phyloP scores from a whole-genome alignment of 257 asterid species.

The Rehmannia glutinosa region DNA sequence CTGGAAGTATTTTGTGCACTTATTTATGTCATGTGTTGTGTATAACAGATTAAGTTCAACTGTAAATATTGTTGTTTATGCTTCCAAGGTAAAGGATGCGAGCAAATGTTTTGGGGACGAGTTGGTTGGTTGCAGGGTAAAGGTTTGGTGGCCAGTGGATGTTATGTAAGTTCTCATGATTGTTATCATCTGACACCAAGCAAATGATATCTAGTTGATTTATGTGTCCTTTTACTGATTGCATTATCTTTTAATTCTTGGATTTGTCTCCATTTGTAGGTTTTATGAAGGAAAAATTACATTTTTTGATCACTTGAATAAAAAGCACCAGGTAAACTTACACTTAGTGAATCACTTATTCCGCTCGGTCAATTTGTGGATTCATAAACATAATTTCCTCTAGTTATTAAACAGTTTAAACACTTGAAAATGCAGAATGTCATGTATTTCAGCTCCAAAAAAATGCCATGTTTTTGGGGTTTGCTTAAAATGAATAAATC shows the following conservation, averaged over 20 bases:
- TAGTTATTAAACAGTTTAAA: no score
- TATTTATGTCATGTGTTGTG: no score
- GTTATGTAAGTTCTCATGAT: conserved; percentile 23
- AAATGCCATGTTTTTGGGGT: no score
- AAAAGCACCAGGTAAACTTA: conserved; percentile 29
- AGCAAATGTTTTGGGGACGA: conserved; percentile 14
- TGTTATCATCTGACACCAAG: neutral
- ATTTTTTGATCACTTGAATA: conserved; percentile 13
- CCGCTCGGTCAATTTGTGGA: neutral
- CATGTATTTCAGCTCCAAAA: no score
- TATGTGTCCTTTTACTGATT: no score
- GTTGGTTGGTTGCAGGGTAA: conserved; percentile 28
- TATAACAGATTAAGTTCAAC: neutral
- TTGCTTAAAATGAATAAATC: neutral
- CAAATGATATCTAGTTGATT: neutral
- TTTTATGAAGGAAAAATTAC: conserved; percentile 28
- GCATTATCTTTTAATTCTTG: neutral
- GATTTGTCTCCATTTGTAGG: conserved; percentile 18
- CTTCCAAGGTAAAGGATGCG: neutral
- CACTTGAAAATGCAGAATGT: no score
- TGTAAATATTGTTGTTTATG: conserved; percentile 1
- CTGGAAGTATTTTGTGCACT: neutral
- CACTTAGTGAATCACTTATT: neutral
- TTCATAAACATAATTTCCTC: neutral
- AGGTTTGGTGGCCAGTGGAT: conserved; percentile 43